Conservation (phyloP, 2,329 filamentous ascomycete genomes). For the Pseudopyricularia javanii region DNA sequence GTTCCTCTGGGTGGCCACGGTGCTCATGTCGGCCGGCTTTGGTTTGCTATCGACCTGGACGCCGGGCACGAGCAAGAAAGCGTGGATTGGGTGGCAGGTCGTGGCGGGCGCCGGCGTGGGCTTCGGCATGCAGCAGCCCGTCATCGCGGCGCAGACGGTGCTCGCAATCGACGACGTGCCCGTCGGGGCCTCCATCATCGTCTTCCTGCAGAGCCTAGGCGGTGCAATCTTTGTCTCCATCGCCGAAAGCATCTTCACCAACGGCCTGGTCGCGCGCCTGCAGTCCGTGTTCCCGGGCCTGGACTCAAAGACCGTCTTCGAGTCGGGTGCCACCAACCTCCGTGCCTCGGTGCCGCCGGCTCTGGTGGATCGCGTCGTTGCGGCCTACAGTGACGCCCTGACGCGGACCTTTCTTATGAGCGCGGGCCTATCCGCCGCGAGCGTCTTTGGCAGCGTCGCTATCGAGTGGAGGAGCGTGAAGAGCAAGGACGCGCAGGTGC, state of each 20-base stretch:
- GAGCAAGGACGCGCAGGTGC: constrained; percentile 10
- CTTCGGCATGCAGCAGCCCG: constrained; percentile 24
- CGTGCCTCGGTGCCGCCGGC: constrained; percentile 5
- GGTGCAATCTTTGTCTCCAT: constrained; percentile 25
- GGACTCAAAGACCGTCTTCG: constrained; percentile 10
- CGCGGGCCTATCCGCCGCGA: constrained; percentile 22
- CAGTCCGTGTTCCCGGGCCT: constrained; percentile 12
- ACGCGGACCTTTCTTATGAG: constrained; percentile 17
- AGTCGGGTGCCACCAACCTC: constrained; percentile 13
- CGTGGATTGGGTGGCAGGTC: constrained; percentile 27
- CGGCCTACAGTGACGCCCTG: constrained; percentile 20
- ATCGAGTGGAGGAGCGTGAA: constrained; percentile 35
- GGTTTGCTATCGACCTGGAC: constrained; percentile 24
- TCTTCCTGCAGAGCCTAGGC: constrained; percentile 22
- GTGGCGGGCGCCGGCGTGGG: constrained; percentile 26
- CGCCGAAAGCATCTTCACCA: constrained; percentile 28
- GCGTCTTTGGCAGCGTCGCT: constrained; percentile 16
- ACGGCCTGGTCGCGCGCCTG: constrained; percentile 20
- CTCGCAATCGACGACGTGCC: constrained; percentile 24
- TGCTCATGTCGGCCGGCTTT: constrained; percentile 16
- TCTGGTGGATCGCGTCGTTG: constrained; percentile 11
- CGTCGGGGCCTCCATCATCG: constrained; percentile 23
- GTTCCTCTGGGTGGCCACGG: constrained; percentile 19
- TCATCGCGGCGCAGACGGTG: constrained; percentile 28
- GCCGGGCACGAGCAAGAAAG: constrained; percentile 13